These are phyloP conservation scores for Isabelozyma gotoi DNA, from an alignment of 805 yeast species.

Conservation along the genomic window DNA sequence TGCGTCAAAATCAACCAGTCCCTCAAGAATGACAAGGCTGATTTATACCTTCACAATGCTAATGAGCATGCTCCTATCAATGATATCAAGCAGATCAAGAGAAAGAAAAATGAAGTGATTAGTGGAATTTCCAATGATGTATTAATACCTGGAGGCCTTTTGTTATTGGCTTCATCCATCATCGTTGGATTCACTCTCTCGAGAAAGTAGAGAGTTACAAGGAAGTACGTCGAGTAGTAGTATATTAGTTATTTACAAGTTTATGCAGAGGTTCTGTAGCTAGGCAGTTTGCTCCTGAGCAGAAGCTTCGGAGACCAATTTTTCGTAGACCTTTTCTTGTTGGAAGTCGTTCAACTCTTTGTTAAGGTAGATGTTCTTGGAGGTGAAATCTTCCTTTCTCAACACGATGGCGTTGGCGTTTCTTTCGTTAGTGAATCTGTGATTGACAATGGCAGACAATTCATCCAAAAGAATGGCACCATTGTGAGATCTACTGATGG, in stretches of 20 bases:
- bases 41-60: slow-evolving; percentile 68
- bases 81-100: slow-evolving; percentile 10
- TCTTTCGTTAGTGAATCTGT: slow-evolving; percentile 54
- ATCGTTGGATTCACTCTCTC: slow-evolving; percentile 55
- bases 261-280: slow-evolving; percentile 1
- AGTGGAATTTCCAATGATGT: slow-evolving; percentile 61
- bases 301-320: slow-evolving; percentile 51
- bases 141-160: slow-evolving; percentile 62
- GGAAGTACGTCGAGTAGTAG: too few species aligned
- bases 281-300: slow-evolving; percentile 13
- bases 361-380: slow-evolving; percentile 57
- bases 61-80: slow-evolving; percentile 41
- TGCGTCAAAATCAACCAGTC: slow-evolving; percentile 60
- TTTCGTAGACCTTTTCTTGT: slow-evolving; percentile 45
- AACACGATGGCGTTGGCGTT: slow-evolving; percentile 76
- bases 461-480: slow-evolving; percentile 38
- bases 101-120: slow-evolving; percentile 27
- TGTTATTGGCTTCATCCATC: slow-evolving; percentile 58
- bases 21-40: slow-evolving; percentile 59
- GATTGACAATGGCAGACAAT: slow-evolving; percentile 38
- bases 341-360: slow-evolving; percentile 47
- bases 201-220: slow-evolving; percentile 32
- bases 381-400: slow-evolving; percentile 51
- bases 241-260: not conserved
- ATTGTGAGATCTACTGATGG: slow-evolving; percentile 41